Evolutionary conservation across 176 grass and related monocot genomes (phyloP), one percentile per base, ranked within the genome.

Genomic region (maize (Zea mays)): DNA sequence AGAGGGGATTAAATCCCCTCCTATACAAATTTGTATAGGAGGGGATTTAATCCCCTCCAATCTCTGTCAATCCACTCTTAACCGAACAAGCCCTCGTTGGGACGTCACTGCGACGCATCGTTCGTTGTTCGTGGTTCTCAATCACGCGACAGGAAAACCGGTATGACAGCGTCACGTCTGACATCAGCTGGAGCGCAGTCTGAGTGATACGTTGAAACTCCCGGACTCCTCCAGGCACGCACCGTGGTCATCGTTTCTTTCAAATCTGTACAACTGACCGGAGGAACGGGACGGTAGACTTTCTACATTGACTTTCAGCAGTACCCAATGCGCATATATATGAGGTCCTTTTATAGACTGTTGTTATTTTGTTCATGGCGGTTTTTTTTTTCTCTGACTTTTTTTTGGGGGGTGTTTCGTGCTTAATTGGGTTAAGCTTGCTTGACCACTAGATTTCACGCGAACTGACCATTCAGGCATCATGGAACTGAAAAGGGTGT

Each of bases 191-290:
- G 35, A 19, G 42, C 9, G 46, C n/a, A 0, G 73, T 72, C 79
- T 48, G 57, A 8, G 67, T 72, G 79, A 87, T 82, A 87, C 67
- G 85, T 82, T 82, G 79, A 87, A 72, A 42, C 1, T 1, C 2
- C 33, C 58, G 58, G 66, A 21, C 27, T 10, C 20, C 67, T 17
- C 17, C 14, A 39, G 11, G 69, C 83, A 55, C 82, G 36, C 27
- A 27, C 27, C 27, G 27, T 9, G 34, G 45, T 40, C 34, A 10
- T 10, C 47, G 62, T 27, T 82, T 54, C 35, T 54, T 81, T 81
- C 44, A 64, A 64, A 63, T 2, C 4, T 64, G 69, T 27, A 44
- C 74, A 35, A 14, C 56, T 16, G 5, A 21, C 56, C 54, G 3
- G 17, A 9, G 20, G 4, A 37, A 6, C 6, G 10, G 51, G 46